Percentiles rank a stretch among this genome's conserved stretches.
Conservation (phyloP, 2,329 filamentous ascomycete species). For the Chaetomium globosum region DNA sequence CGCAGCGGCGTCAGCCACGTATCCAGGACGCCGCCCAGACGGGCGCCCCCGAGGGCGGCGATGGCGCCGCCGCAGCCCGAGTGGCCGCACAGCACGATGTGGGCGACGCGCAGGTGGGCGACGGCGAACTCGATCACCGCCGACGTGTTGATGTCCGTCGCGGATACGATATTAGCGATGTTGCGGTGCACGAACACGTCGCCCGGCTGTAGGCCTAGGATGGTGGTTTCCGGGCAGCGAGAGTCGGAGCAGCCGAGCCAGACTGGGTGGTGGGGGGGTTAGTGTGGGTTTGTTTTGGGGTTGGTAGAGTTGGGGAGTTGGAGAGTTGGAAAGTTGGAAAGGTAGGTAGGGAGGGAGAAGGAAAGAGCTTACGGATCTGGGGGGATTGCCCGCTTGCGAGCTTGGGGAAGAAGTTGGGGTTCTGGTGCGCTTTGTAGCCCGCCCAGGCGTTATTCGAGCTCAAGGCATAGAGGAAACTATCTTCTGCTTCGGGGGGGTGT, state of each 20-base stretch:
- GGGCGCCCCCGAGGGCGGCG: constrained; percentile 55
- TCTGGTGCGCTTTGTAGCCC: constrained; percentile 62
- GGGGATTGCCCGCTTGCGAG: constrained; percentile 69
- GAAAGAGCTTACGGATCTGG: constrained; percentile 55
- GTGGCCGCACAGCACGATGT: constrained; percentile 72
- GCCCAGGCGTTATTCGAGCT: constrained; percentile 73
- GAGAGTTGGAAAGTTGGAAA: constrained; percentile 1
- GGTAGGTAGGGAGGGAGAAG: neutral
- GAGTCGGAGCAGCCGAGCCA: constrained; percentile 90
- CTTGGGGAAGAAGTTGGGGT: constrained; percentile 71
- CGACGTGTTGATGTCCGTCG: constrained; percentile 73
- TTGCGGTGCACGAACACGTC: constrained; percentile 90
- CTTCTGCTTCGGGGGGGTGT: constrained; percentile 45
- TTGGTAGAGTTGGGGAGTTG: constrained; percentile 1
- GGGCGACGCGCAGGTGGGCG: constrained; percentile 68
- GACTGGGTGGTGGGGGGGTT: constrained; percentile 47
- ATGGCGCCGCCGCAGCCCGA: constrained; percentile 68
- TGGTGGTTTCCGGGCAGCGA: constrained; percentile 79
- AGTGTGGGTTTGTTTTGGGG: neutral
- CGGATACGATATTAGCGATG: constrained; percentile 80
- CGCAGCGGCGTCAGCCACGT: constrained; percentile 58
- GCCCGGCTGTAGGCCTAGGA: constrained; percentile 76
- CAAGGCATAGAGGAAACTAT: constrained; percentile 64
- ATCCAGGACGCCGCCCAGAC: constrained; percentile 58
- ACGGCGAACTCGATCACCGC: constrained; percentile 82